Conservation (phyloP, 2,329 filamentous ascomycete species). For the Sclerotinia trifoliorum region DNA sequence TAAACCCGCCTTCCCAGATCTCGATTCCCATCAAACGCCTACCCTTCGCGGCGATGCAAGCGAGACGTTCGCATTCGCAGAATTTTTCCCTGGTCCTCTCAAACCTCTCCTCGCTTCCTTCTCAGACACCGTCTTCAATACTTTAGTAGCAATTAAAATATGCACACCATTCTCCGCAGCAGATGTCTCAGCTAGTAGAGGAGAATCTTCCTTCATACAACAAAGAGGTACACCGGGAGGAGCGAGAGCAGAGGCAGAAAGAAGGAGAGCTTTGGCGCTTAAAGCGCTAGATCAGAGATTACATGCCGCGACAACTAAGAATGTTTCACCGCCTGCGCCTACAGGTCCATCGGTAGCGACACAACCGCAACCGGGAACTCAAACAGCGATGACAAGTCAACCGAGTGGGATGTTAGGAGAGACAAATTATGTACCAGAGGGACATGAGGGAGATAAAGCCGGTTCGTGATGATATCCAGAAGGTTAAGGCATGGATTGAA, state of each 20-base stretch:
- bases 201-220: slow-evolving; percentile 46
- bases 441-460: slow-evolving; percentile 43
- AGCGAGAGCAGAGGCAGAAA: slow-evolving; percentile 86
- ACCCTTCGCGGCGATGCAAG: slow-evolving; percentile 84
- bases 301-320: slow-evolving; percentile 68
- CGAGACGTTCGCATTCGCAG: slow-evolving; percentile 93
- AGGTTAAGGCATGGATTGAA: background rate
- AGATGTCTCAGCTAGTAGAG: slow-evolving; percentile 73
- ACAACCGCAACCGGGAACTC: slow-evolving; percentile 55
- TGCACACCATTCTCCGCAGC: slow-evolving; percentile 83
- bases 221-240: slow-evolving; percentile 56
- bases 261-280: slow-evolving; percentile 82
- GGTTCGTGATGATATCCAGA: background rate
- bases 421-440: slow-evolving; percentile 68
- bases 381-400: slow-evolving; percentile 45
- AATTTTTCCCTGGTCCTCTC: slow-evolving; percentile 85
- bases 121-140: slow-evolving; percentile 70
- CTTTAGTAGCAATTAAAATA: slow-evolving; percentile 72
- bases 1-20: slow-evolving; percentile 70
- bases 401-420: slow-evolving; percentile 56
- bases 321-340: slow-evolving; percentile 44
- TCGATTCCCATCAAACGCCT: slow-evolving; percentile 59
- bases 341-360: slow-evolving; percentile 56
- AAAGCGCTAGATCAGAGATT: slow-evolving; percentile 90
- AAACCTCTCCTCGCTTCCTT: slow-evolving; percentile 75